phyloP scores from a whole-genome alignment of 2,329 filamentous ascomycete genomes.

The Fusarium cicatricum region DNA sequence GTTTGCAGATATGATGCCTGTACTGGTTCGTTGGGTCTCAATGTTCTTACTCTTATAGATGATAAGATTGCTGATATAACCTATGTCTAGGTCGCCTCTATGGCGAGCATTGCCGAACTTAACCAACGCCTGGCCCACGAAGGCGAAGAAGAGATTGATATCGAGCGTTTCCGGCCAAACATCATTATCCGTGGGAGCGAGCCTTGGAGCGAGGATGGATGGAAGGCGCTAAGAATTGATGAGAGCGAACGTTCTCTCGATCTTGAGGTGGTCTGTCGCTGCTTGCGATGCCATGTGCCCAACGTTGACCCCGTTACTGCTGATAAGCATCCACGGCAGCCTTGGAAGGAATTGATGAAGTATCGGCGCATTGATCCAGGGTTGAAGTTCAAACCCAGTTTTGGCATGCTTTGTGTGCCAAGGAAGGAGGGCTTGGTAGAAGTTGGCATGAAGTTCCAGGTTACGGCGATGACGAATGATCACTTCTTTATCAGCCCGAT shows the following conservation, averaged over 20 bases:
- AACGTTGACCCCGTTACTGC: slow-evolving; percentile 72
- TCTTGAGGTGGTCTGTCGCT: slow-evolving; percentile 66
- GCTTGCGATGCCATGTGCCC: slow-evolving; percentile 68
- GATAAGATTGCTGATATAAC: slow-evolving; percentile 66
- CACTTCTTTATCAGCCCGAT: slow-evolving; percentile 52
- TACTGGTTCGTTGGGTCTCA: slow-evolving; percentile 16
- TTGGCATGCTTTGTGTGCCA: slow-evolving; percentile 71
- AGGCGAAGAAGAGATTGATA: slow-evolving; percentile 58
- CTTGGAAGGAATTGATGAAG: slow-evolving; percentile 69
- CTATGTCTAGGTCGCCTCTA: slow-evolving; percentile 62
- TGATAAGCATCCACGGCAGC: slow-evolving; percentile 64
- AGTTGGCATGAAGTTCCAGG: slow-evolving; percentile 67
- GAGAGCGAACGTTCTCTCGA: slow-evolving; percentile 44
- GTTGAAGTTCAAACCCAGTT: slow-evolving; percentile 70
- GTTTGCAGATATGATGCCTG: slow-evolving; percentile 60
- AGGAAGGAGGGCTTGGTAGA: slow-evolving; percentile 60
- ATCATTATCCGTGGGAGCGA: slow-evolving; percentile 64
- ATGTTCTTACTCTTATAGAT: slow-evolving; percentile 49
- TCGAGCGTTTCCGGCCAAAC: slow-evolving; percentile 71
- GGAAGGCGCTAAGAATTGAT: slow-evolving; percentile 64
- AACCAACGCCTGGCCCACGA: slow-evolving; percentile 58
- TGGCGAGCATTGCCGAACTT: slow-evolving; percentile 65
- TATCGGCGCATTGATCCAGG: slow-evolving; percentile 68
- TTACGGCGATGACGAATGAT: slow-evolving; percentile 63
- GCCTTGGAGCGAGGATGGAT: slow-evolving; percentile 70